phyloP scores from a whole-genome alignment of 2,329 filamentous ascomycete genomes.

The Colletotrichum sp. region DNA sequence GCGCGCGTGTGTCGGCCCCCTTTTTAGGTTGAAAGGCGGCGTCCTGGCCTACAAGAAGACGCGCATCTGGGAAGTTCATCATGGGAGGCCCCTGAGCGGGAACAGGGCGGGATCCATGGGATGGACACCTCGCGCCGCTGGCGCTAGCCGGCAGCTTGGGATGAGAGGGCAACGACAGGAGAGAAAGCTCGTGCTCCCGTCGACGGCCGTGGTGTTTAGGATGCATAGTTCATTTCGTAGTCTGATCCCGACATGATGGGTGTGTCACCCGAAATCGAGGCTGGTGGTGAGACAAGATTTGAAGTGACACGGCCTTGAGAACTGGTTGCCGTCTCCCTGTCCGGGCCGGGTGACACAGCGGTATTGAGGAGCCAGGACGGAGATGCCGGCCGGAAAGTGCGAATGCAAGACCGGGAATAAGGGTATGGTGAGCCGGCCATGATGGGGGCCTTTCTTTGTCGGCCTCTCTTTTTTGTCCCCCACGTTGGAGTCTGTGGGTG shows the following conservation, averaged over 20 bases:
- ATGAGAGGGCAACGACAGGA: background rate
- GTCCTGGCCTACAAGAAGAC: background rate
- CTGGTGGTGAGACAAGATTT: constrained; percentile 1
- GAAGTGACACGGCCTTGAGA: background rate
- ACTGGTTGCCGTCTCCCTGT: background rate
- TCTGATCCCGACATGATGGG: background rate
- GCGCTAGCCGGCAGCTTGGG: constrained; percentile 12
- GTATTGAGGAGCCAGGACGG: background rate
- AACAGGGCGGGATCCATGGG: constrained; percentile 17
- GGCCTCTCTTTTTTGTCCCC: background rate
- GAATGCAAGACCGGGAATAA: background rate
- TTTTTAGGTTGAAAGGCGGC: constrained; percentile 5
- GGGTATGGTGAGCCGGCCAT: background rate
- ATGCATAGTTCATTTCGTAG: background rate
- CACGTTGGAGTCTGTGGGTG: background rate
- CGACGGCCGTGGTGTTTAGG: background rate
- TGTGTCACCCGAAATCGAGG: constrained; percentile 3
- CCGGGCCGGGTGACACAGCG: background rate
- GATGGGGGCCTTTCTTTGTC: background rate
- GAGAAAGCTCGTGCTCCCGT: background rate
- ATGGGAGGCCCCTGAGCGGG: constrained; percentile 19
- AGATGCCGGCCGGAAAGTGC: background rate
- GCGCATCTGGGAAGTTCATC: background rate
- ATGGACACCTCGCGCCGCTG: constrained; percentile 10
- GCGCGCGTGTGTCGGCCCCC: background rate